A percentile compares a stretch with the other conserved stretches of the same genome.
phyloP scores from a whole-genome alignment of 179 eudicot species.

The Heliamphora pulchella region DNA sequence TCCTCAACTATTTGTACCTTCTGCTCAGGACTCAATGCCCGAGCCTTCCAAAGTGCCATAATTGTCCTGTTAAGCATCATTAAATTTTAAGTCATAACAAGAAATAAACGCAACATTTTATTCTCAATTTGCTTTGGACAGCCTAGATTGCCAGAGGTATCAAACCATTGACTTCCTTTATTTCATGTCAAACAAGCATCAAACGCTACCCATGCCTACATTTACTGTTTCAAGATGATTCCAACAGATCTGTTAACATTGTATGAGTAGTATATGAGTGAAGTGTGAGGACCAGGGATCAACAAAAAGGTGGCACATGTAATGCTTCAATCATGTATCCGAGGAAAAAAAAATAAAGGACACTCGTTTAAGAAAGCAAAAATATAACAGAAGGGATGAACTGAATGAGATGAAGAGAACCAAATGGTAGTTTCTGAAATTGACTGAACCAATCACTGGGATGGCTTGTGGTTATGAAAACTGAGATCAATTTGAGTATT shows the following conservation, averaged over 20 bases:
- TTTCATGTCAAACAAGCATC: slow-evolving; percentile 7
- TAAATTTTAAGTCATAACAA: neutral
- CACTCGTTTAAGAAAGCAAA: neutral
- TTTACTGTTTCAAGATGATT: neutral
- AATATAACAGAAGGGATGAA: neutral
- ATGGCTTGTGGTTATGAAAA: neutral
- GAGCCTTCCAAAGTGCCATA: slow-evolving; percentile 88
- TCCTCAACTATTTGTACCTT: slow-evolving; percentile 69
- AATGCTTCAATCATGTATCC: slow-evolving; percentile 8
- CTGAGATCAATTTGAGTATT: neutral
- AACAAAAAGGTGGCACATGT: neutral
- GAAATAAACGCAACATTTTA: neutral
- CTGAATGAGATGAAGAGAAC: neutral
- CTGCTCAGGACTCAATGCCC: slow-evolving; percentile 81
- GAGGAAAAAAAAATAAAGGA: neutral
- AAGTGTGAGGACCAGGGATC: neutral
- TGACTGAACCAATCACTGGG: no score
- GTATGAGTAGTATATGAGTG: neutral
- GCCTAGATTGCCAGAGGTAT: neutral
- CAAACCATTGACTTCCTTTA: neutral
- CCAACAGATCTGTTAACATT: neutral
- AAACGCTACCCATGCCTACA: neutral
- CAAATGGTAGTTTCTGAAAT: neutral
- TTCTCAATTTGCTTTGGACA: neutral
- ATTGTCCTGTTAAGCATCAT: slow-evolving; percentile 56